Evolutionary conservation across 345 rosid genomes (phyloP), one percentile per base, ranked within the genome.

Genomic region (Gossypium herbaceum): DNA sequence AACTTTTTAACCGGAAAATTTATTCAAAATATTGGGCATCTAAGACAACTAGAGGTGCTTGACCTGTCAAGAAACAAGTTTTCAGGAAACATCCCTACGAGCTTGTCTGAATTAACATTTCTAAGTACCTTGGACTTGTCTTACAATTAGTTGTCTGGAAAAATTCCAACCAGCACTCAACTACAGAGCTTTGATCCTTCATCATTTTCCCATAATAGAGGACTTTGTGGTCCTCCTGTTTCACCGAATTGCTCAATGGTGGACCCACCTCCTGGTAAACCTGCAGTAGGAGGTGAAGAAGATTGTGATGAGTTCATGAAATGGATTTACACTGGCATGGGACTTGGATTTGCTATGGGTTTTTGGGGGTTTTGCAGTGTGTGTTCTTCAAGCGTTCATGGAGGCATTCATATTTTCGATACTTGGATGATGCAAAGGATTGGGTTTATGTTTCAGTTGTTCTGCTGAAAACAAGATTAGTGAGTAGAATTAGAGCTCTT

Each of bases 51-150:
- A 24, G 25, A 24, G 25, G 25, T 24, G 25, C 25, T 24, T 24
- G 25, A 24, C 25, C 25, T 24, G 25, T 24, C 25, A 24, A 24
- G 25, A 24, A 24, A 24, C 25, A 24, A 24, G 25, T 24, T 24
- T 24, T 24, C 82, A 0, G 84, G 86, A 6, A 78, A 29, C 48
- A 77, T 82, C 17, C 86, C 86, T 3, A n/a, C 19, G 0, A 68
- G 73, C 24, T 51, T 72, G 17, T 41, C 76, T 0, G 34, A 64
- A 2, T 2, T 77, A 27, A 65, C 15, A 51, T 4, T 48, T 17
- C 22, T 72, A 5, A 9, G 59, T 63, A 25, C 5, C 52, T 17
- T 72, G 66, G 73, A 77, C 48, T 48, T 65, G 24, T 64, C 76
- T 1, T 6, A 77, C 4, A 72, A 77, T 20, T 0, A 17, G 15